These are phyloP conservation scores for Lodderomyces parapsilosis DNA, from an alignment of 1,139 yeast genomes.

Conservation along the genomic window DNA sequence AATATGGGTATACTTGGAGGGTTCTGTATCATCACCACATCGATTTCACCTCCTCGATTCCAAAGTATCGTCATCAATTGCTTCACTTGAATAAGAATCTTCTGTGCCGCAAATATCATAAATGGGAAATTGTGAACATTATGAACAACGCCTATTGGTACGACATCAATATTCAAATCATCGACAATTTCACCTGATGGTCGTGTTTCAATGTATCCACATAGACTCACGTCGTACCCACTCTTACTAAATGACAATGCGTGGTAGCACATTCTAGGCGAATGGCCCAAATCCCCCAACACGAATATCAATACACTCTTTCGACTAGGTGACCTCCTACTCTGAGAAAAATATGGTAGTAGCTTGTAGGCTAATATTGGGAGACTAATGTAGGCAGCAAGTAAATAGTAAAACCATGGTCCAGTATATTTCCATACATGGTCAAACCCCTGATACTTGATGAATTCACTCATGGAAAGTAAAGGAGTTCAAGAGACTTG, in stretches of 20 bases:
- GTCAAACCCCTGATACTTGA: conserved; percentile 27
- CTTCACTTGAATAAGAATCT: conserved; percentile 57
- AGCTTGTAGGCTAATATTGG: conserved; percentile 38
- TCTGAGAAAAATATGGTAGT: conserved; percentile 28
- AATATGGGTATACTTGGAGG: conserved; percentile 92
- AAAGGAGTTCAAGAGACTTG: not conserved
- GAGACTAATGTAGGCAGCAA: conserved; percentile 33
- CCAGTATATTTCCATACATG: conserved; percentile 30
- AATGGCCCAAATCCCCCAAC: conserved; percentile 90
- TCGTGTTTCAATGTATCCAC: conserved; percentile 74
- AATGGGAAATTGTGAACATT: conserved; percentile 51
- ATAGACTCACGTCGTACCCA: conserved; percentile 75
- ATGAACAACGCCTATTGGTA: conserved; percentile 45
- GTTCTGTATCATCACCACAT: conserved; percentile 78
- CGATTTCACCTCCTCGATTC: conserved; percentile 57
- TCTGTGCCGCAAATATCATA: conserved; percentile 55
- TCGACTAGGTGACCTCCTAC: conserved; percentile 16
- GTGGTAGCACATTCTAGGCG: conserved; percentile 94
- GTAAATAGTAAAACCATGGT: conserved; percentile 39
- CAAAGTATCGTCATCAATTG: conserved; percentile 44
- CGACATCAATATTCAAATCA: conserved; percentile 51
- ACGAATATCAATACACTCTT: conserved; percentile 69
- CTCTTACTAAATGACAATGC: conserved; percentile 70
- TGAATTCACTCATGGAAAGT: conserved; percentile 8
- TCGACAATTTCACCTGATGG: conserved; percentile 53